Percentiles rank a stretch among this genome's conserved stretches.
phyloP scores from a whole-genome alignment of 768 basidiomycete genomes.

The Daedaleopsis nitida region DNA sequence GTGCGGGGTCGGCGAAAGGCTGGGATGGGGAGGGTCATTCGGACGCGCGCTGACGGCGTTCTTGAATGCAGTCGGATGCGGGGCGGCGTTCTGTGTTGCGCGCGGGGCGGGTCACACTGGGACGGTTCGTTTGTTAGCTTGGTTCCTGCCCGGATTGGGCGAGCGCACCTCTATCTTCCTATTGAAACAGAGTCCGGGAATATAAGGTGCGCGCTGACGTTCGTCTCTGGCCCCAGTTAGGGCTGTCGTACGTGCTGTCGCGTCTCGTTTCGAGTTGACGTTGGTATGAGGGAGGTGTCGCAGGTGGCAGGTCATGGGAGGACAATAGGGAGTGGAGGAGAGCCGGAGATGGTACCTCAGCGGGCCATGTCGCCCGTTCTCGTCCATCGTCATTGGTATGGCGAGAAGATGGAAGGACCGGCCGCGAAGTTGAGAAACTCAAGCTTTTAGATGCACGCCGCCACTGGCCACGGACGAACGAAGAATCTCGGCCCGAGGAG shows the following conservation, averaged over 20 bases:
- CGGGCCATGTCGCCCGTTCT: conserved; percentile 15
- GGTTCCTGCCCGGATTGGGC: neutral
- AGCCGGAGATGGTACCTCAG: conserved; percentile 12
- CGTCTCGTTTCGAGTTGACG: neutral
- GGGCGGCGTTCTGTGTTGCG: neutral
- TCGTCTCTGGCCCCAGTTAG: too few species aligned
- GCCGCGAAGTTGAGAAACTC: neutral
- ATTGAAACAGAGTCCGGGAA: neutral
- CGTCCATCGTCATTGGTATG: too few species aligned
- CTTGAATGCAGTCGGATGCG: neutral
- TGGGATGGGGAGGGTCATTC: conserved; percentile 5
- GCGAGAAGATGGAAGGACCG: neutral
- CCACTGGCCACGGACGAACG: neutral
- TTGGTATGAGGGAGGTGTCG: neutral
- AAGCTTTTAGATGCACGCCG: conserved; percentile 2
- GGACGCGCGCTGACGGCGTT: neutral
- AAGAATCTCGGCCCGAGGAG: conserved; percentile 15
- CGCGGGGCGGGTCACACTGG: conserved; percentile 5
- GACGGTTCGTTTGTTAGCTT: neutral
- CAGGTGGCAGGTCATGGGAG: neutral
- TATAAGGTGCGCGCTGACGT: neutral
- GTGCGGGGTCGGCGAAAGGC: conserved; percentile 6
- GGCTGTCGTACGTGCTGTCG: neutral
- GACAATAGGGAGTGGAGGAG: neutral
- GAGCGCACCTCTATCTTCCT: neutral